Conservation (phyloP, 1,284 basidiomycete genomes). For the Takashimella tepidaria region DNA sequence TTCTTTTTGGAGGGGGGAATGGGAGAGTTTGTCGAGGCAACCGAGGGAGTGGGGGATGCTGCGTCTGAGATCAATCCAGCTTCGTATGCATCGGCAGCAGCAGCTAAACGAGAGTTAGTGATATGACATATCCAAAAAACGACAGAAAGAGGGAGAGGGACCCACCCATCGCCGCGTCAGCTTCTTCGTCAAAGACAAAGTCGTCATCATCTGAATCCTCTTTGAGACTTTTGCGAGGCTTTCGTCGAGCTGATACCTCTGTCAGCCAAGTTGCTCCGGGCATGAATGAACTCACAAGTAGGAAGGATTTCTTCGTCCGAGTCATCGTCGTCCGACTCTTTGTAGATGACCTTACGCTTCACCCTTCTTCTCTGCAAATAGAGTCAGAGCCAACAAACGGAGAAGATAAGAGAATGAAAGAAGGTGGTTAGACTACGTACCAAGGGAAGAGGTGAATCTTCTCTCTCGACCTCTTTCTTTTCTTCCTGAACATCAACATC, state of each 20-base stretch:
- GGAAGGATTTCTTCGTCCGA: conserved; percentile 15
- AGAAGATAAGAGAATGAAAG: conserved; percentile 2
- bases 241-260: background rate
- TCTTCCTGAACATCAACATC: conserved; percentile 24
- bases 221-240: conserved; percentile 39
- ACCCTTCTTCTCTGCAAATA: conserved; percentile 23
- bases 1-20: conserved; percentile 14
- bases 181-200: conserved; percentile 39
- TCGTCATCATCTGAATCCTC: conserved; percentile 40
- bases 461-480: background rate
- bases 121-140: too few species aligned
- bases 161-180: conserved; percentile 41
- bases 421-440: conserved; percentile 1
- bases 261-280: background rate
- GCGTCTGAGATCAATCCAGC: conserved; percentile 18
- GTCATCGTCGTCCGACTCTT: conserved; percentile 41
- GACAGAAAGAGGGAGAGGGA: too few species aligned
- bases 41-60: conserved; percentile 24
- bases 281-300: background rate
- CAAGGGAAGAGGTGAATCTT: background rate
- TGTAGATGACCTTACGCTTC: conserved; percentile 46
- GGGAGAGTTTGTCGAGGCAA: conserved; percentile 32
- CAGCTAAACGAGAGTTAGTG: conserved; percentile 17
- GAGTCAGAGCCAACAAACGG: background rate
- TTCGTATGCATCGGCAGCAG: conserved; percentile 39